Evolutionary conservation across 495 filamentous ascomycete species (phyloP), one percentile per base, ranked within the genome.

Genomic region (Talaromyces wortmannii): DNA sequence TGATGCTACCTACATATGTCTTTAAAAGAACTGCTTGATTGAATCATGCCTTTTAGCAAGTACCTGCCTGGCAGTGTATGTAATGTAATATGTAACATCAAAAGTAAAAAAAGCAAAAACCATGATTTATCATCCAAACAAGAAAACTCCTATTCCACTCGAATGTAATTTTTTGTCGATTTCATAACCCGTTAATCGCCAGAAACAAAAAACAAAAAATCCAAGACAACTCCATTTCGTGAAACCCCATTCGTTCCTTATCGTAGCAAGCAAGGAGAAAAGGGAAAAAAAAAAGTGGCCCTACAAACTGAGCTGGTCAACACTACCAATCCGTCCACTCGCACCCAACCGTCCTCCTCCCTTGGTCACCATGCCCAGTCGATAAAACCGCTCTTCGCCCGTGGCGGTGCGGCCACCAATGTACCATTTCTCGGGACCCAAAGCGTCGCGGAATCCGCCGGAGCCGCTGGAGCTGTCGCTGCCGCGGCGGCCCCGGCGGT

Each of bases 321-420:
- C 72, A 62, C 82, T 85, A 57, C 82, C 73, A 15, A 83, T 74
- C 66, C 83, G 70, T 36, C 76, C 75, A 60, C 79, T 80, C 52
- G 77, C 72, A n/a, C 77, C 79, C 57, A 78, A 66, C 63, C 74
- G 57, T 16, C 74, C 74, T 45, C 74, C 74, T 13, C 72, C 71
- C 52, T 70, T 74, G 1, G 78, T 81, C 47, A 85, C 81, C 76
- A 85, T 79, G 11, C 80, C 82, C 16, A 86, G 53, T 59, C 89
- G 85, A 61, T 95, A 95, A 66, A 91, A 96, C 62, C 84, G 78
- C 68, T 96, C 91, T 63, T 96, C 91, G 5, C 91, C 91, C 1
- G 72, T 78, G n/a, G 89, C 85, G 32, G 89, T 95, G 59, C 87
- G 72, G 2, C 91, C 91, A 3, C 91, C 91, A 51, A 96, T 89